A percentile compares a stretch with the other conserved stretches of the same genome.
Conservation (phyloP, 2,329 filamentous ascomycete genomes). For the Pyrenochaeta sp. region DNA sequence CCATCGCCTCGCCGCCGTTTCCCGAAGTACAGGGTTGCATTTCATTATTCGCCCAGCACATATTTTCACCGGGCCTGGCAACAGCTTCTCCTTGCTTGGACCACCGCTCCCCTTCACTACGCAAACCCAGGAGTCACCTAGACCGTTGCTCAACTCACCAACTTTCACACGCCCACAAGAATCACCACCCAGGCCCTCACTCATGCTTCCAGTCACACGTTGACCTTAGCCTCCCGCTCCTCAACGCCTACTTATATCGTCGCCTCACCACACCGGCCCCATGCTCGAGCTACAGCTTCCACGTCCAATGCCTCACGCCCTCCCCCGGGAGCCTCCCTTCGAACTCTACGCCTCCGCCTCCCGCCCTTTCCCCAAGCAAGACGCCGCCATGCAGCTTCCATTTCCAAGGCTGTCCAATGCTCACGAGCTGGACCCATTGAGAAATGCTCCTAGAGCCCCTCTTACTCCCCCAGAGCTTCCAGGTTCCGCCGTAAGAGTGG, state of each 20-base stretch:
- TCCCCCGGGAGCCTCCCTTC: constrained; percentile 44
- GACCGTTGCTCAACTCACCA: too few relatives aligned
- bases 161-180: constrained; percentile 5
- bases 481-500: constrained; percentile 40
- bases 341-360: constrained; percentile 39
- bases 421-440: constrained; percentile 32
- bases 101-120: constrained; percentile 15
- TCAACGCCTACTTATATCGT: constrained; percentile 9
- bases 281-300: constrained; percentile 53
- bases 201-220: constrained; percentile 23
- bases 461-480: constrained; percentile 45
- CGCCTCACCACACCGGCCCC: constrained; percentile 26
- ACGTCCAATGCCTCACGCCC: constrained; percentile 50
- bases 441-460: constrained; percentile 30
- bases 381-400: constrained; percentile 44
- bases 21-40: constrained; percentile 39
- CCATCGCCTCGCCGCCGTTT: constrained; percentile 22
- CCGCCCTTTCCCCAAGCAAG: constrained; percentile 33
- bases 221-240: constrained; percentile 16
- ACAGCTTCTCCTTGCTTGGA: constrained; percentile 47
- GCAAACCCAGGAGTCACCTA: constrained; percentile 9
- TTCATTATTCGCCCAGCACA: constrained; percentile 35
- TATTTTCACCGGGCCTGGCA: constrained; percentile 40
- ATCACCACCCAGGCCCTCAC: constrained; percentile 14
- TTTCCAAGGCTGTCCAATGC: constrained; percentile 30